Evolutionary conservation across 495 filamentous ascomycete genomes (phyloP), one percentile per base, ranked within the genome.

Genomic region (Hypoxylon crocopeplum): DNA sequence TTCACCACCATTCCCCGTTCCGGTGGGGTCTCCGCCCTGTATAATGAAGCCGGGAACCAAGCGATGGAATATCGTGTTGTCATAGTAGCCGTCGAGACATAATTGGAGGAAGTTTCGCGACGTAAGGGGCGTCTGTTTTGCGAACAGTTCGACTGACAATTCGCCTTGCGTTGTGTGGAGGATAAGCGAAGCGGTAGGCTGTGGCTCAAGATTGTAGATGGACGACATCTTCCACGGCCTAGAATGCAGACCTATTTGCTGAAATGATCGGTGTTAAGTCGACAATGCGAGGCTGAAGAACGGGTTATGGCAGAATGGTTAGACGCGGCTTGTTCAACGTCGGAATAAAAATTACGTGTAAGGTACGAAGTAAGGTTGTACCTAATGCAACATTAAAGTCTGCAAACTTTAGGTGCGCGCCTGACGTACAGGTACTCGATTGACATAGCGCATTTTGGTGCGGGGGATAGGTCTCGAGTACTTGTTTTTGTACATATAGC

Each of bases 91-190:
- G 72, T 99, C 92, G 52, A 95, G 82, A 70, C 88, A 92, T 67
- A 90, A 89, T 73, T 99, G 94, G 15, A 99, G 86, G 78, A 99
- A 99, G 75, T 97, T 97, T 51, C 93, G 91, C 64, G 85, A 90
- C 1, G 94, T 89, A 52, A 96, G 83, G 24, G 94, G 94, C 0
- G 90, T 89, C 73, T 99, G 93, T 54, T 90, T 92, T 15, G 91
- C 92, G 80, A 96, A 98, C 45, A 98, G 86, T 61, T 96, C 87
- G 79, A 98, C 83, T 24, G 87, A 82, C 60, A 98, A 80, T 55
- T 96, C 91, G 72, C 94, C 94, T 41, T 88, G 77, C 19, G 91
- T 95, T 4, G 94, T 98, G 70, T 92, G 84, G 36, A 98, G 81
- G 61, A 97, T 84, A 39, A 89, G 90, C 62, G 93, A 95, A 24